Evolutionary conservation across 192 early-diverging fungal genomes (phyloP), one percentile per base, ranked within the genome.

Genomic region (Blastocladiella britannica): DNA sequence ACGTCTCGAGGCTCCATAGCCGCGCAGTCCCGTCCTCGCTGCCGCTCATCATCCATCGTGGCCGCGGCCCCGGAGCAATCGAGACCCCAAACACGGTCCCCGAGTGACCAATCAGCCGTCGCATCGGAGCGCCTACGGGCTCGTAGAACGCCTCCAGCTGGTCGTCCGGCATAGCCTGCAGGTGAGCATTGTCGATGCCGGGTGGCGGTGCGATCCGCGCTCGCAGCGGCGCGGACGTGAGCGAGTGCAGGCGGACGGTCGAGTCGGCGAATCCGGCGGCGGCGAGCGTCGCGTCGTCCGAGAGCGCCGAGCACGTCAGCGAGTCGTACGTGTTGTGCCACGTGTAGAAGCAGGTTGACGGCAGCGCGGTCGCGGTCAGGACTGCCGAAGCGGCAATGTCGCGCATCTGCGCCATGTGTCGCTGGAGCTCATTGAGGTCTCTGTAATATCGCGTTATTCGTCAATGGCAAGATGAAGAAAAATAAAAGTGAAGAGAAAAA

Each of bases 211-310:
- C n/a, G 7, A 47, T 47, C 6, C 12, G 15, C 3, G 37, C 79
- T 25, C 71, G 70, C 30, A 88, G 60, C 29, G 83, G 82, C 58
- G 82, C 82, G 55, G 73, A 79, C 55, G 76, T 86, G 54, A 98
- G 65, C 67, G 84, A 88, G 92, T 92, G 97, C 37, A 99, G 68
- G 54, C 86, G 83, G 51, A 99, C 70, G 65, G 85, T 85, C 4
- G 93, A 97, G 59, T 99, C 93, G 37, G 87, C 78, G 57, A 93
- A 91, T n/a, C 91, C 95, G 25, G 81, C 88, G 3, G 84, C 87
- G 53, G 94, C 67, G 52, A 89, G 64, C 26, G 80, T 75, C 28
- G 83, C 68, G 62, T 95, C 89, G n/a, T 86, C 72, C 0, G 90
- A 83, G 0, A 90, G 69, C 0, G 76, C 63, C n/a, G 91, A 58